These are phyloP conservation scores for Aspergillus texensis DNA, from an alignment of 2,329 filamentous ascomycete genomes.

Conservation along the genomic window DNA sequence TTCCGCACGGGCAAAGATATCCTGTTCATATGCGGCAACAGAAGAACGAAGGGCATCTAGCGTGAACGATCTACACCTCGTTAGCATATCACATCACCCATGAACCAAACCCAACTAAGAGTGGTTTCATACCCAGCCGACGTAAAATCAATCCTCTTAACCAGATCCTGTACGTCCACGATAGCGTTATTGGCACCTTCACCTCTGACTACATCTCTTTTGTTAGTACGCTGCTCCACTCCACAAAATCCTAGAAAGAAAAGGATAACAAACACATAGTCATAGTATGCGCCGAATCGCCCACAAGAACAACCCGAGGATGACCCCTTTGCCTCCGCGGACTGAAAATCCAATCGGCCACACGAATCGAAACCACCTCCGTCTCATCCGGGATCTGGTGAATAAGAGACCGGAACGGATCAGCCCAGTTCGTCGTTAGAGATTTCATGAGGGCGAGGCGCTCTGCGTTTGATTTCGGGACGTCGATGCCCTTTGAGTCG, in stretches of 20 bases:
- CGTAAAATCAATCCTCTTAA: conserved; percentile 31
- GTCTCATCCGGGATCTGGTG: conserved; percentile 45
- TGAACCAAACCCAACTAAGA: not conserved
- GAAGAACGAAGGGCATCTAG: conserved; percentile 11
- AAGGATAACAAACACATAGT: conserved; percentile 56
- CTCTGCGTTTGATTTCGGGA: conserved; percentile 46
- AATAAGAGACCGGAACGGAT: conserved; percentile 52
- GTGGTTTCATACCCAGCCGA: not conserved
- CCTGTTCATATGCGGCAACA: conserved; percentile 46
- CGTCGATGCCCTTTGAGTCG: conserved; percentile 34
- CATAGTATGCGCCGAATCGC: conserved; percentile 62
- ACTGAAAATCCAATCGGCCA: conserved; percentile 51
- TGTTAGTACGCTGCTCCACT: not conserved
- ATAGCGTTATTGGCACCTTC: conserved; percentile 63
- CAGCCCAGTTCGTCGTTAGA: conserved; percentile 52
- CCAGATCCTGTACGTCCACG: conserved; percentile 53
- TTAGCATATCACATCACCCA: not conserved
- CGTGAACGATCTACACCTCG: conserved; percentile 14
- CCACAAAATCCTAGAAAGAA: not conserved
- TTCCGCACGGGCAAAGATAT: conserved; percentile 47
- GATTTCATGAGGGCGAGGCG: conserved; percentile 47
- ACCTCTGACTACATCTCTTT: conserved; percentile 51
- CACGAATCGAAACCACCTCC: conserved; percentile 49
- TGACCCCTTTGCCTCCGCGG: conserved; percentile 38
- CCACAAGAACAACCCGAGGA: conserved; percentile 52